phyloP scores from a whole-genome alignment of 2,329 filamentous ascomycete genomes.

The Claviceps citrina region DNA sequence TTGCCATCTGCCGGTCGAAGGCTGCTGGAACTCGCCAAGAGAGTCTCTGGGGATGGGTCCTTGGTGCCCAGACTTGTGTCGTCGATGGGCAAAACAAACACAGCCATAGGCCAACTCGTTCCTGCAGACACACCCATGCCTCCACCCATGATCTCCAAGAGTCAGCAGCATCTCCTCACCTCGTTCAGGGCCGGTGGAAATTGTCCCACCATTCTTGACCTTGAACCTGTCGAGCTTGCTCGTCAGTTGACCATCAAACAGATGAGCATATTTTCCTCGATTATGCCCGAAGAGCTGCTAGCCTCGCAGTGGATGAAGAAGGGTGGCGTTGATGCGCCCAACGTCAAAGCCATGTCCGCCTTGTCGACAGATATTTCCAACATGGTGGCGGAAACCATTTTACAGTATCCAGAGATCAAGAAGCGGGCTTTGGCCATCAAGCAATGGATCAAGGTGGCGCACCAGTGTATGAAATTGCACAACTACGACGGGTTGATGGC shows the following conservation, averaged over 20 bases:
- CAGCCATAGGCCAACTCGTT: constrained; percentile 55
- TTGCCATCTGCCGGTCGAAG: constrained; percentile 66
- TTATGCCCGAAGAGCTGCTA: constrained; percentile 80
- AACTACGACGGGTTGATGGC: constrained; percentile 97
- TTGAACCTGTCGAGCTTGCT: constrained; percentile 80
- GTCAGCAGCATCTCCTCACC: constrained; percentile 56
- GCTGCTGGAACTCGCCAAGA: constrained; percentile 64
- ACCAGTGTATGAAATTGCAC: constrained; percentile 72
- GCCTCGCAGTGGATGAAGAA: constrained; percentile 92
- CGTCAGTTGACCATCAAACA: constrained; percentile 87
- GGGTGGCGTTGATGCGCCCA: constrained; percentile 59
- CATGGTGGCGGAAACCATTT: constrained; percentile 81
- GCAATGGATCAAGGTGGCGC: constrained; percentile 93
- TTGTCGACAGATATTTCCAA: constrained; percentile 87
- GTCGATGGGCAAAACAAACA: constrained; percentile 76
- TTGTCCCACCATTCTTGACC: constrained; percentile 65
- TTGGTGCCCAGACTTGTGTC: constrained; percentile 72
- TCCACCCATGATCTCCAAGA: constrained; percentile 53
- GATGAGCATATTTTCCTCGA: constrained; percentile 79
- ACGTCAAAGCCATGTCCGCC: constrained; percentile 86
- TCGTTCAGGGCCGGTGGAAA: constrained; percentile 60
- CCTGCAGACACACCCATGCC: constrained; percentile 59
- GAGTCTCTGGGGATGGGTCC: constrained; percentile 58
- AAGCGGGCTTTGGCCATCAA: constrained; percentile 83
- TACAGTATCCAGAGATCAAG: constrained; percentile 79